Evolutionary conservation across 108 stramenopile species (phyloP).

Genomic region (Cyclotella atomus): DNA sequence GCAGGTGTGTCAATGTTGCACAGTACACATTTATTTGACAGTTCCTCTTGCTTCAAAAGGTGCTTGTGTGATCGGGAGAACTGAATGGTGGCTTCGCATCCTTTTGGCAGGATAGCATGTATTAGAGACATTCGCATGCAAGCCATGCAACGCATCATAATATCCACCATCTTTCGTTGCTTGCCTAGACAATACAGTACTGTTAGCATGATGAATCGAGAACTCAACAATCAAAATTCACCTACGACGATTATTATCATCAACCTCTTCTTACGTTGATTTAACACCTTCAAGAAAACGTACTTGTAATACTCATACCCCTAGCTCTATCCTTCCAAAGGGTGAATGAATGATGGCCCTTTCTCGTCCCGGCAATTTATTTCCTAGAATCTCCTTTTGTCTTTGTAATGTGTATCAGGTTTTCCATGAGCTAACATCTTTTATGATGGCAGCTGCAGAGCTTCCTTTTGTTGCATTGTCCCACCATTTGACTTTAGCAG

Average conservation of each 20-base stretch:
- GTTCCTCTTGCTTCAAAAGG: slow-evolving; percentile 31
- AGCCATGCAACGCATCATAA: slow-evolving; percentile 47
- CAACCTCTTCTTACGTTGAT: slow-evolving; percentile 18
- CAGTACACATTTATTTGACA: slow-evolving; percentile 27
- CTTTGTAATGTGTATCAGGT: slow-evolving; percentile 22
- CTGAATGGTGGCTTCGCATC: slow-evolving; percentile 37
- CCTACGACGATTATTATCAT: slow-evolving; percentile 23
- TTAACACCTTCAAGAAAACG: slow-evolving; percentile 27
- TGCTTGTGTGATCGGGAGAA: slow-evolving; percentile 37
- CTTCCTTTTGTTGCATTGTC: slow-evolving; percentile 18
- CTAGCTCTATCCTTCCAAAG: slow-evolving; percentile 17
- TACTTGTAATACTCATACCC: slow-evolving; percentile 42
- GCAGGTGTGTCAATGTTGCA: slow-evolving; percentile 26
- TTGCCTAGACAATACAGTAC: no score
- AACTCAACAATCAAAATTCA: no score
- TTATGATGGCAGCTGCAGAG: neutral
- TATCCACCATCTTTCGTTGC: slow-evolving; percentile 20
- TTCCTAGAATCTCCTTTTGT: slow-evolving; percentile 26
- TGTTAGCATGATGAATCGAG: no score
- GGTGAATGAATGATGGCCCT: slow-evolving; percentile 12
- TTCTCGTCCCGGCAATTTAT: slow-evolving; percentile 17
- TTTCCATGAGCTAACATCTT: slow-evolving; percentile 31
- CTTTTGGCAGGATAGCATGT: slow-evolving; percentile 40
- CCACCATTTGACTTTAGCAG: slow-evolving; percentile 42
- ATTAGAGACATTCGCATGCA: slow-evolving; percentile 39